These are phyloP conservation scores for Phyllosticta capitalensis DNA, from an alignment of 2,329 filamentous ascomycete genomes.

Conservation along the genomic window DNA sequence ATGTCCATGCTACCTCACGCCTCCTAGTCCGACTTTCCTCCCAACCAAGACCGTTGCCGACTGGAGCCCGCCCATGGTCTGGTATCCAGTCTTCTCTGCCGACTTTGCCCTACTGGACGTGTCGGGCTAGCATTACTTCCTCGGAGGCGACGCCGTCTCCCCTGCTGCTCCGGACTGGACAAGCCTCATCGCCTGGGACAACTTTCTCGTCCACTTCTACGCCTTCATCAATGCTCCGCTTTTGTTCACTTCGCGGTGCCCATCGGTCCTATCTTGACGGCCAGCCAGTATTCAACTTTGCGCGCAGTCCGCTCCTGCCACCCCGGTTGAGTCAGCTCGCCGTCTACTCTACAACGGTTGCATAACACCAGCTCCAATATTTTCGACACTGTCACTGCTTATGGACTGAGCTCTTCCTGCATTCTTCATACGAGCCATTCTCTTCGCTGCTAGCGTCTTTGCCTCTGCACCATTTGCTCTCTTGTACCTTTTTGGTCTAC, in stretches of 20 bases:
- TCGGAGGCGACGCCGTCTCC: neutral
- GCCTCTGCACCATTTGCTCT: constrained; percentile 30
- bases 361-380: neutral
- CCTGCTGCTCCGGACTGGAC: neutral
- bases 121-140: neutral
- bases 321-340: neutral
- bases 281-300: neutral
- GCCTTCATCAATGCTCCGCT: constrained; percentile 8
- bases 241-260: neutral
- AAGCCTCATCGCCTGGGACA: neutral
- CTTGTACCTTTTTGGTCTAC: neutral
- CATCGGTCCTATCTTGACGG: neutral
- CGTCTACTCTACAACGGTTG: neutral
- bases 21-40: neutral
- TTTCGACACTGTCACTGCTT: neutral
- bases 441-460: constrained; percentile 29
- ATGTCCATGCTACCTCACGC: too few species aligned
- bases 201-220: neutral
- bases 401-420: neutral
- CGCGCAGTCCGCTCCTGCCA: neutral
- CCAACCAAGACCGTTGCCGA: neutral
- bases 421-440: constrained; percentile 10
- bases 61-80: neutral
- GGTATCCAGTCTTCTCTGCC: neutral
- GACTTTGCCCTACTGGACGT: neutral